Percentiles rank a stretch among this genome's conserved stretches.
These are phyloP conservation scores for Rhynchospora breviuscula DNA, from an alignment of 176 grass and related monocot genomes.

Conservation along the genomic window DNA sequence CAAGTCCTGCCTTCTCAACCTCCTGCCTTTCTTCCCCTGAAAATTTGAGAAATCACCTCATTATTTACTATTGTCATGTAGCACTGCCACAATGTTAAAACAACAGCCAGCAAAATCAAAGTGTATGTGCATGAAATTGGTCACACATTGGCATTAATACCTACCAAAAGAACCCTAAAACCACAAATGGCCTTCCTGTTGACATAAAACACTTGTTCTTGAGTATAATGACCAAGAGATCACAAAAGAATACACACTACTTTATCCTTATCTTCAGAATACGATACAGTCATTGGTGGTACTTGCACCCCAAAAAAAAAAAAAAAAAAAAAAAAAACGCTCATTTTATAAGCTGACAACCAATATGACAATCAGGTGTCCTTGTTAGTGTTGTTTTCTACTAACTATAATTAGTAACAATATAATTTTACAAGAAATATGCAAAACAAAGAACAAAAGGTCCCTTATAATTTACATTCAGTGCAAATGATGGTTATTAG, in stretches of 20 bases:
- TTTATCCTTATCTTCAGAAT: neutral
- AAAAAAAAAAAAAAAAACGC: neutral
- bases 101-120: neutral
- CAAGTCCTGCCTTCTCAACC: slow-evolving; percentile 44
- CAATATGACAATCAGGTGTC: neutral
- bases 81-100: neutral
- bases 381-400: neutral
- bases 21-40: slow-evolving; percentile 49
- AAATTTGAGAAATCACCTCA: slow-evolving; percentile 27
- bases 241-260: neutral
- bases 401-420: neutral
- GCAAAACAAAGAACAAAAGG: neutral
- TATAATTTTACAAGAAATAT: neutral
- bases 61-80: neutral
- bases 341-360: neutral
- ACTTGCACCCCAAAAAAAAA: neutral
- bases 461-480: neutral
- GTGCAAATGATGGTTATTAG: neutral
- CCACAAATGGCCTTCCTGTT: neutral
- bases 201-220: neutral
- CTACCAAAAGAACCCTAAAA: neutral
- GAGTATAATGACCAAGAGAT: neutral
- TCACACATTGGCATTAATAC: neutral
- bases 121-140: neutral
- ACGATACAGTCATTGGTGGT: neutral